Evolutionary conservation across 306 rosid species (phyloP).

Genomic region (Trifolium pratense): DNA sequence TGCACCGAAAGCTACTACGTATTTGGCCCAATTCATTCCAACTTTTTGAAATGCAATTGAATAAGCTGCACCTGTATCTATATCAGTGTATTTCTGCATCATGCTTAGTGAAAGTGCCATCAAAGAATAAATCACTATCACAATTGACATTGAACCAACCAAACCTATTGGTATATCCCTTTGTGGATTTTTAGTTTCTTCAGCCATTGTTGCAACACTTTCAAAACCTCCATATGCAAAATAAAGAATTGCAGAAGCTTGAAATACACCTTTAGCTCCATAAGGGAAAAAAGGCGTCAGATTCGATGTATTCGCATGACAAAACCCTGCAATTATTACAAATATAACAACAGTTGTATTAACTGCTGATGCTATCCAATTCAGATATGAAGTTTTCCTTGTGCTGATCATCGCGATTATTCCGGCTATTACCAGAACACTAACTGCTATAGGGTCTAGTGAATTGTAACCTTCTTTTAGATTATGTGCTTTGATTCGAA

Average conservation of each 20-base stretch:
- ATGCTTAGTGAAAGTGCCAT: conserved; percentile 73
- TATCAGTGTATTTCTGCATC: conserved; percentile 78
- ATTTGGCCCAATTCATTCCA: conserved; percentile 85
- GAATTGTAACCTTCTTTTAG: conserved; percentile 59
- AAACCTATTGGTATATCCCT: conserved; percentile 74
- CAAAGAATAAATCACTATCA: conserved; percentile 65
- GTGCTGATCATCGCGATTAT: conserved; percentile 68
- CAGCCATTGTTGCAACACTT: conserved; percentile 70
- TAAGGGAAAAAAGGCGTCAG: conserved; percentile 65
- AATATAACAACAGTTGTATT: conserved; percentile 57
- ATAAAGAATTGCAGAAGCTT: conserved; percentile 72
- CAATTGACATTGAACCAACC: conserved; percentile 76
- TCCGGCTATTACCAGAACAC: conserved; percentile 48
- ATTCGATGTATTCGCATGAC: conserved; percentile 58
- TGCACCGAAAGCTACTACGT: conserved; percentile 75
- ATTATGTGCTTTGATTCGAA: conserved; percentile 56
- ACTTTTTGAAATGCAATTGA: conserved; percentile 66
- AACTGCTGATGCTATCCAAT: conserved; percentile 74
- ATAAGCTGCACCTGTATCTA: conserved; percentile 65
- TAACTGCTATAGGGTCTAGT: conserved; percentile 75
- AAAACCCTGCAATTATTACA: conserved; percentile 60
- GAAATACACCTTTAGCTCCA: conserved; percentile 66
- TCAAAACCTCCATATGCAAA: conserved; percentile 83
- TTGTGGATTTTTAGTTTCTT: conserved; percentile 76
- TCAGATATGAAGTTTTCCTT: conserved; percentile 62